Evolutionary conservation across 305 asterid genomes (phyloP).

Genomic region (Striga hermonthica): DNA sequence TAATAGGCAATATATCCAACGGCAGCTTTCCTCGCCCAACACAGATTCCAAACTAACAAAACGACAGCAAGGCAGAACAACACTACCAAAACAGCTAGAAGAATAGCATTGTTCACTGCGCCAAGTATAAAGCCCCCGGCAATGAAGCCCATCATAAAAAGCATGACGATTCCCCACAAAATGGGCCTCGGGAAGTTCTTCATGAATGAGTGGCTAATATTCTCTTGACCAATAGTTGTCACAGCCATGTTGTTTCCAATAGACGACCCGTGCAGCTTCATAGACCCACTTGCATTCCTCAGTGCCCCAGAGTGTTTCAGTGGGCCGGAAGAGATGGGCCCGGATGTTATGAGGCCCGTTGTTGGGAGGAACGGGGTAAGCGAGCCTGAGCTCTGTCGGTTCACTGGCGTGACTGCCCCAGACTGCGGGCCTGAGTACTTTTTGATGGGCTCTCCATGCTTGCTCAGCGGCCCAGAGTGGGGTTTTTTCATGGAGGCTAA

Average conservation of each 20-base stretch:
- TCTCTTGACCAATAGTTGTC: constrained; percentile 62
- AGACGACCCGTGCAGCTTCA: constrained; percentile 29
- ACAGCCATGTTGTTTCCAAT: constrained; percentile 51
- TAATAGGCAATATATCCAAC: constrained; percentile 54
- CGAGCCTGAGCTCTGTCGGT: constrained; percentile 58
- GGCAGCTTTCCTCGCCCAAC: constrained; percentile 66
- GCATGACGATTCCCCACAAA: constrained; percentile 71
- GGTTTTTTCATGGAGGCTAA: constrained; percentile 73
- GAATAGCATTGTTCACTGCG: constrained; percentile 67
- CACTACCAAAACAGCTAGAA: constrained; percentile 53
- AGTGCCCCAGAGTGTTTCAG: constrained; percentile 76
- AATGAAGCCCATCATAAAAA: constrained; percentile 82
- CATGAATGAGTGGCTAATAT: constrained; percentile 53
- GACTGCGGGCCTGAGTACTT: constrained; percentile 90
- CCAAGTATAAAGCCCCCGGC: constrained; percentile 86
- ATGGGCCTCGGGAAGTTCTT: constrained; percentile 64
- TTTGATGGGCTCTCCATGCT: constrained; percentile 90
- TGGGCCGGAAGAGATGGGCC: constrained; percentile 80
- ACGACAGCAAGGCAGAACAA: constrained; percentile 56
- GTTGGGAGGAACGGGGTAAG: constrained; percentile 73
- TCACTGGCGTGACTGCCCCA: not conserved
- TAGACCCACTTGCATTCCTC: constrained; percentile 55
- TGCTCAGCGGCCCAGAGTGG: constrained; percentile 79
- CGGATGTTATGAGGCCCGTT: constrained; percentile 92
- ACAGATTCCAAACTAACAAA: constrained; percentile 71